Base-by-base conservation (phyloP, 1,284 basidiomycete species). In the Sporisorium graminicola region DNA sequence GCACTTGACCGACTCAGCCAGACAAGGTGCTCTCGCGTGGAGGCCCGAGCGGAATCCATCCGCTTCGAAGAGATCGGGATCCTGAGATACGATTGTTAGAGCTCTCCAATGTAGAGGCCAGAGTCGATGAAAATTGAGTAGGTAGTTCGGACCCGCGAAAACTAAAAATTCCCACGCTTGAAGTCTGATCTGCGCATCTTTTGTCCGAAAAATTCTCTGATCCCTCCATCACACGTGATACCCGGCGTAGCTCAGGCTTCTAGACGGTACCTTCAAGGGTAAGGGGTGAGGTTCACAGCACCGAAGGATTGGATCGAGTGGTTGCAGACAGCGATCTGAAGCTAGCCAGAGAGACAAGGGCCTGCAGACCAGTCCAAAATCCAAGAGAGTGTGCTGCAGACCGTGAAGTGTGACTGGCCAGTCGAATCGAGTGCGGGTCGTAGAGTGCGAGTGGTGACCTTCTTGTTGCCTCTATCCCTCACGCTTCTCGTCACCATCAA, bases 401-500 rank as follows among this genome's bases (percentile, higher is more conserved):
- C 47, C 27, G 24, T 29, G 47, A 7, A 47, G 33, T 31, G 55
- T 57, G 43, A 31, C 5, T 24, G 16, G 24, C 16, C 16, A 49
- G 26, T n/a, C 22, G 29, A 29, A 27, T 14, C 16, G 40, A 29
- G 37, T 44, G n/a, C 13, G 35, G 35, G 52, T 24, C n/a, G 49
- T 50, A n/a, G 49, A 50, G 49, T 50, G 49, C n/a, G 49, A 50
- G 49, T 13, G 49, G 24, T 44, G 18, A 26, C 40, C 52, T 37
- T 47, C 42, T 62, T 54, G 29, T n/a, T 50, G 57, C 44, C 35
- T 37, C 26, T 51, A 53, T 58, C 40, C 50, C 64, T 61, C 71
- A 74, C 72, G 72, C 72, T 37, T 58, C 66, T 70, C 66, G 72
- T 74, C 72, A 74, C 72, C 67, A 71, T 70, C 73, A 71, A 74